These are phyloP conservation scores for Aspergillus puulaauensis DNA, from an alignment of 2,329 filamentous ascomycete species.

Conservation along the genomic window DNA sequence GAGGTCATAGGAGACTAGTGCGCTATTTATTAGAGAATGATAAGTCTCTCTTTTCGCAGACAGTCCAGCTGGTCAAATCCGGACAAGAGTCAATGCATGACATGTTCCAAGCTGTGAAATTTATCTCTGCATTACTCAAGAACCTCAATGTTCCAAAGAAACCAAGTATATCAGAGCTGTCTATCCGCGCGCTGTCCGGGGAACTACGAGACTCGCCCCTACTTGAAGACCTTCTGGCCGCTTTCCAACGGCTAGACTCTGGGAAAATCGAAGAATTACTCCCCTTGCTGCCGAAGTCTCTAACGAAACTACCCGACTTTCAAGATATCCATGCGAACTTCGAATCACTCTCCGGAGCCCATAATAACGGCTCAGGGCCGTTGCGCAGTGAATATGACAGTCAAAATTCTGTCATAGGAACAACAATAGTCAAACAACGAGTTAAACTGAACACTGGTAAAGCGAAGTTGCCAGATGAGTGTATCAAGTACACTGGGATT, in stretches of 20 bases:
- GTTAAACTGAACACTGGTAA: conserved; percentile 59
- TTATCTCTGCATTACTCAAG: conserved; percentile 27
- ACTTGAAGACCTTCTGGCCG: conserved; percentile 53
- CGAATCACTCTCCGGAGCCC: conserved; percentile 46
- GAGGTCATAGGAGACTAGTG: conserved; percentile 33
- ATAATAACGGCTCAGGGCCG: conserved; percentile 48
- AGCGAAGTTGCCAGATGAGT: conserved; percentile 53
- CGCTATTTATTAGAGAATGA: conserved; percentile 53
- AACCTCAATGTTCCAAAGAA: conserved; percentile 31
- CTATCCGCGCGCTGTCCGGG: conserved; percentile 47
- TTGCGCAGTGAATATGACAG: conserved; percentile 75
- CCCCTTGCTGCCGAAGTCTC: conserved; percentile 31
- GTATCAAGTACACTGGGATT: conserved; percentile 56
- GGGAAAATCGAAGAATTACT: conserved; percentile 47
- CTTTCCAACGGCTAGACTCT: conserved; percentile 55
- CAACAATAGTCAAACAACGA: conserved; percentile 61
- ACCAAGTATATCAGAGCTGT: conserved; percentile 35
- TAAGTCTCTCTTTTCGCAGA: conserved; percentile 44
- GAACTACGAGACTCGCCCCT: conserved; percentile 53
- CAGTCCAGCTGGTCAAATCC: conserved; percentile 36
- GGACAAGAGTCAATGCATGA: conserved; percentile 42
- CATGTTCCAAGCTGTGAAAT: conserved; percentile 34
- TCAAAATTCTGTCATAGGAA: conserved; percentile 56
- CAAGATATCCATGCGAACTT: conserved; percentile 48
- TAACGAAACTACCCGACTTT: conserved; percentile 38